These are phyloP conservation scores for Torulaspora microellipsoides DNA, from an alignment of 805 yeast genomes.

Conservation along the genomic window DNA sequence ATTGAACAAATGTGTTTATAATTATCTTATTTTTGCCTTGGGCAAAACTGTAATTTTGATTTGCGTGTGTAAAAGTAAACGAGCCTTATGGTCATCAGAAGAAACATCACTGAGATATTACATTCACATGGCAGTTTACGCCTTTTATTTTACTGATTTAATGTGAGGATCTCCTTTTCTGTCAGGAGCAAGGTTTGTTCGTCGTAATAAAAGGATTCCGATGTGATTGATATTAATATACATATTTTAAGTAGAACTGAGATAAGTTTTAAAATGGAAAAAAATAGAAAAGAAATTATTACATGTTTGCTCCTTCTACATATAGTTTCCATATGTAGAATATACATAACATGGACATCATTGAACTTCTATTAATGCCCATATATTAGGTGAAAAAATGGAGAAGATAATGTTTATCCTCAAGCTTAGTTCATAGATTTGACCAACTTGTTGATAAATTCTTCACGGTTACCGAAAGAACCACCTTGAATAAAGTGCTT, in stretches of 20 bases:
- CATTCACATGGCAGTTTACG: too few species aligned
- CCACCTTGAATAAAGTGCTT: conserved; percentile 97
- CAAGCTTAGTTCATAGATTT: conserved; percentile 79
- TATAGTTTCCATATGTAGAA: conserved; percentile 10
- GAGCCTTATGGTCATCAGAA: too few species aligned
- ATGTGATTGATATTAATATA: too few species aligned
- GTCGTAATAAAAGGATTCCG: too few species aligned
- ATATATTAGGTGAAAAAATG: neutral
- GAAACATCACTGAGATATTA: too few species aligned
- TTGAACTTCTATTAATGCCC: neutral
- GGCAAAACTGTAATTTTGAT: too few species aligned
- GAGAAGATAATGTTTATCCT: neutral
- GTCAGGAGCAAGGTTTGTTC: too few species aligned
- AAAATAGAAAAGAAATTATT: neutral
- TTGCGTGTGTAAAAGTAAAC: too few species aligned
- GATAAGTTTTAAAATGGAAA: neutral
- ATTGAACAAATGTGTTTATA: conserved; percentile 12
- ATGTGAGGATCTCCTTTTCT: too few species aligned
- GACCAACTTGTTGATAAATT: conserved; percentile 89
- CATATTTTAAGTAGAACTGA: too few species aligned
- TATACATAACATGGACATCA: conserved; percentile 3
- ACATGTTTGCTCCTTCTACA: conserved; percentile 6
- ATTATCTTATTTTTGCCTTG: too few species aligned
- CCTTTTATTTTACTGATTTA: too few species aligned
- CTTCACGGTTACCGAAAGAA: conserved; percentile 98